Conservation (phyloP, 1,284 basidiomycete genomes). For the Trametes hirsuta region DNA sequence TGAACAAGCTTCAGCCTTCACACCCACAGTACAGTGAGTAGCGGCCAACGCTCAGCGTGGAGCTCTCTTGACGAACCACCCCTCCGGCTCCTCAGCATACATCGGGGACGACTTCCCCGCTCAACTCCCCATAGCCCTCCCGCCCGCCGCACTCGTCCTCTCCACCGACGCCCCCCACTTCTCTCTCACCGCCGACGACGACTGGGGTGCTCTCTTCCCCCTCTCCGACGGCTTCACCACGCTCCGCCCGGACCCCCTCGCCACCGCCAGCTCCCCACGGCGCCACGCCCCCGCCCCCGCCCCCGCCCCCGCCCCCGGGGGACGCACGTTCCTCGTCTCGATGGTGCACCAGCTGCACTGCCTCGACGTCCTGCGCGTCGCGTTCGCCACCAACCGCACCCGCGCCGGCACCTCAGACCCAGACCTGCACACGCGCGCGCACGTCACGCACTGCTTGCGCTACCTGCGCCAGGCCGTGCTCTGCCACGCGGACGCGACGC, state of each 20-base stretch:
- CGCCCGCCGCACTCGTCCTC: conserved; percentile 17
- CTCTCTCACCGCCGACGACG: conserved; percentile 33
- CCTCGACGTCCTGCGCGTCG: conserved; percentile 31
- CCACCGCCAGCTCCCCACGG: too few species aligned
- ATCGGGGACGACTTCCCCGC: conserved; percentile 27
- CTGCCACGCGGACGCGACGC: conserved; percentile 43
- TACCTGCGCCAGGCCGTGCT: conserved; percentile 44
- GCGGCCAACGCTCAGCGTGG: background rate
- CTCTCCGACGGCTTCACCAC: conserved; percentile 41
- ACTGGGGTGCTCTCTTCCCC: conserved; percentile 41
- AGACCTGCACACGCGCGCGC: conserved; percentile 7
- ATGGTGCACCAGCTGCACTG: conserved; percentile 33
- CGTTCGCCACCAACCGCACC: conserved; percentile 28
- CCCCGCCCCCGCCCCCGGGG: conserved; percentile 33
- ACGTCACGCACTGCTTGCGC: conserved; percentile 43
- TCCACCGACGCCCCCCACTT: conserved; percentile 15
- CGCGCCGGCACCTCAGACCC: conserved; percentile 29
- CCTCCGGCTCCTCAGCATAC: conserved; percentile 19
- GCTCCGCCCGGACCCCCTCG: conserved; percentile 34
- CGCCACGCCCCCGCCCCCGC: too few species aligned
- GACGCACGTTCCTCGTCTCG: conserved; percentile 27
- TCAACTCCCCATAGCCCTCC: conserved; percentile 25
- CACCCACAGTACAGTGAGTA: conserved; percentile 9
- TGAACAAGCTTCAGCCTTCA: background rate
- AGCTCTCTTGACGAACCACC: too few species aligned